Conservation (phyloP, 768 basidiomycete genomes). For the Chlorophyllum brunneum region DNA sequence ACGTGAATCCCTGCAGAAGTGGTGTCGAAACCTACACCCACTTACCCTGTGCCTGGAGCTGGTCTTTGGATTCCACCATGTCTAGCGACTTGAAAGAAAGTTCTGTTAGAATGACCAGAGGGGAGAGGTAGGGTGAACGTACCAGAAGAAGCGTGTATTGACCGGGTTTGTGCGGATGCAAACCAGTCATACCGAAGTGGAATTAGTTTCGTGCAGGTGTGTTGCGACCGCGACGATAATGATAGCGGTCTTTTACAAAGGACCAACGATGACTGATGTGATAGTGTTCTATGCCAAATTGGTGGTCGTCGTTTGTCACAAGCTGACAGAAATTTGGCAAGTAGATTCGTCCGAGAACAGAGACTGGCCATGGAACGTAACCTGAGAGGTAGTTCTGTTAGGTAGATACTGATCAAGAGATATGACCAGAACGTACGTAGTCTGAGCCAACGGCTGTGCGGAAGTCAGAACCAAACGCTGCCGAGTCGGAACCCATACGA, state of each 20-base stretch:
- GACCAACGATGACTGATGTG: not conserved
- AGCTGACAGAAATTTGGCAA: not conserved
- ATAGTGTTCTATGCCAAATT: not conserved
- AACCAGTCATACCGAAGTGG: not conserved
- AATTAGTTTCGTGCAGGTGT: not conserved
- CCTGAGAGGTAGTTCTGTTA: too few relatives aligned
- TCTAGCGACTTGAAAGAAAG: slow-evolving; percentile 1
- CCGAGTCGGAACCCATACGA: too few relatives aligned
- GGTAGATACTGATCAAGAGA: too few relatives aligned
- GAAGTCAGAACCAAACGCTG: too few relatives aligned
- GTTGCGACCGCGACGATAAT: not conserved
- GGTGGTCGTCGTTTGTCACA: not conserved
- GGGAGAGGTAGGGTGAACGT: not conserved
- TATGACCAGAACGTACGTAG: too few relatives aligned
- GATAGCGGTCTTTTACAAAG: not conserved
- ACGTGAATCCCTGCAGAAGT: not conserved
- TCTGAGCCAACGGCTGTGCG: too few relatives aligned
- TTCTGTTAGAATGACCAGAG: not conserved
- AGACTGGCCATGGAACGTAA: slow-evolving; percentile 1
- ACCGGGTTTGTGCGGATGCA: not conserved
- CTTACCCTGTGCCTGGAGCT: slow-evolving; percentile 17
- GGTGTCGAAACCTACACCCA: not conserved
- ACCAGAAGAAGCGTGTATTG: slow-evolving; percentile 6
- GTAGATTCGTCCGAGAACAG: not conserved
- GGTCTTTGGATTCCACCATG: slow-evolving; percentile 16